Evolutionary conservation across 2,329 filamentous ascomycete genomes (phyloP).

Genomic region (Coniella lustricola): DNA sequence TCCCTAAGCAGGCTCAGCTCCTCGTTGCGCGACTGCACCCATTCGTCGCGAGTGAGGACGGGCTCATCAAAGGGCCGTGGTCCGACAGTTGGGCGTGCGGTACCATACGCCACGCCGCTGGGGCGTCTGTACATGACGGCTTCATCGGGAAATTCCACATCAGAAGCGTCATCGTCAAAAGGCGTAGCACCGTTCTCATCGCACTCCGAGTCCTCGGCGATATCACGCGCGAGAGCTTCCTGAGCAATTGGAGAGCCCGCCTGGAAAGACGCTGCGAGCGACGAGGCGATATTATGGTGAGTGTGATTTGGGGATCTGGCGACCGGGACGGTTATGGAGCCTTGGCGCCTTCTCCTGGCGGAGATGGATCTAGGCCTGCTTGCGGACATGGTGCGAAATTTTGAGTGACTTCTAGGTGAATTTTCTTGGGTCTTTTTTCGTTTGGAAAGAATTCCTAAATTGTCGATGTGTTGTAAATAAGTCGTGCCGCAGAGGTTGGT

Average conservation of each 20-base stretch:
- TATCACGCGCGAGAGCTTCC: conserved; percentile 57
- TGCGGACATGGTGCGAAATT: background rate
- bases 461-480: too few species aligned
- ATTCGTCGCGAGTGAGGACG: conserved; percentile 46
- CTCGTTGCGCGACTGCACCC: conserved; percentile 48
- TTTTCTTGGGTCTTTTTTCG: background rate
- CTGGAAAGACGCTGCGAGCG: conserved; percentile 43
- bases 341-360: background rate
- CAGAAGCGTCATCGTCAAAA: conserved; percentile 25
- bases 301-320: background rate
- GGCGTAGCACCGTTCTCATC: conserved; percentile 13
- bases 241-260: conserved; percentile 60
- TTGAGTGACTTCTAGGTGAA: too few species aligned
- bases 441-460: too few species aligned
- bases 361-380: conserved; percentile 1
- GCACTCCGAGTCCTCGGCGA: conserved; percentile 55
- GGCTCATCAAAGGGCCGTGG: conserved; percentile 42
- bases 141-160: conserved; percentile 30
- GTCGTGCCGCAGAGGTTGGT: too few species aligned
- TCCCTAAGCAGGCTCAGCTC: conserved; percentile 57
- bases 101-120: conserved; percentile 67
- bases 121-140: conserved; percentile 65
- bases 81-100: conserved; percentile 62
- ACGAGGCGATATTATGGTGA: conserved; percentile 21
- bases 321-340: background rate